These are phyloP conservation scores for Paecilomyces fulvus DNA, from an alignment of 2,329 filamentous ascomycete species.

Conservation along the genomic window DNA sequence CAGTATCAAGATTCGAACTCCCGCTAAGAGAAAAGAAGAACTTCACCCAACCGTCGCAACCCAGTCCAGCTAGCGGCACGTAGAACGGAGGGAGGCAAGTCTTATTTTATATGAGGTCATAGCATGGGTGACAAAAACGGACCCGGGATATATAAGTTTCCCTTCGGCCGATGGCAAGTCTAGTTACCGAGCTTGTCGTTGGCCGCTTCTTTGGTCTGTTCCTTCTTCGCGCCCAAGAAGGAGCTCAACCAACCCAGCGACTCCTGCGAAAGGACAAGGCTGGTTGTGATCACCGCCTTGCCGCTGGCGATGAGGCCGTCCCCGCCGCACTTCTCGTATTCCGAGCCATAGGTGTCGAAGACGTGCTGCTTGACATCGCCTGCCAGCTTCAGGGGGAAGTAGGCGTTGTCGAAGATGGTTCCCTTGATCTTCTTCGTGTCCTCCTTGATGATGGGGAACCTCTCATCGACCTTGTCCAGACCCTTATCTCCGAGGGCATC, in stretches of 20 bases:
- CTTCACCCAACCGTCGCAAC: background rate
- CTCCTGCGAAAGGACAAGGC: constrained; percentile 58
- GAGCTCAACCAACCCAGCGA: constrained; percentile 53
- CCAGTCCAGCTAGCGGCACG: background rate
- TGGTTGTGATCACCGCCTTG: constrained; percentile 62
- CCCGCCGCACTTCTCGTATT: constrained; percentile 41
- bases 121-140: background rate
- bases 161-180: background rate
- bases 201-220: constrained; percentile 47
- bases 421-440: constrained; percentile 62
- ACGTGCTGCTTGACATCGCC: constrained; percentile 46
- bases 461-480: constrained; percentile 60
- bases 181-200: constrained; percentile 40
- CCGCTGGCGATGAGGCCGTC: constrained; percentile 57
- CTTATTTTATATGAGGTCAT: background rate
- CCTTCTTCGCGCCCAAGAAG: constrained; percentile 55
- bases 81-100: background rate
- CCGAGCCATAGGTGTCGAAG: constrained; percentile 33
- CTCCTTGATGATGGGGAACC: constrained; percentile 67
- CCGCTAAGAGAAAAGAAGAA: background rate
- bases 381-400: constrained; percentile 56
- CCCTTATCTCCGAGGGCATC: constrained; percentile 68
- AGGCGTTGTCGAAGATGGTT: constrained; percentile 53
- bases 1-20: background rate
- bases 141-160: background rate